Conservation (phyloP, 305 asterid species). For the Fraxinus dipetala region DNA sequence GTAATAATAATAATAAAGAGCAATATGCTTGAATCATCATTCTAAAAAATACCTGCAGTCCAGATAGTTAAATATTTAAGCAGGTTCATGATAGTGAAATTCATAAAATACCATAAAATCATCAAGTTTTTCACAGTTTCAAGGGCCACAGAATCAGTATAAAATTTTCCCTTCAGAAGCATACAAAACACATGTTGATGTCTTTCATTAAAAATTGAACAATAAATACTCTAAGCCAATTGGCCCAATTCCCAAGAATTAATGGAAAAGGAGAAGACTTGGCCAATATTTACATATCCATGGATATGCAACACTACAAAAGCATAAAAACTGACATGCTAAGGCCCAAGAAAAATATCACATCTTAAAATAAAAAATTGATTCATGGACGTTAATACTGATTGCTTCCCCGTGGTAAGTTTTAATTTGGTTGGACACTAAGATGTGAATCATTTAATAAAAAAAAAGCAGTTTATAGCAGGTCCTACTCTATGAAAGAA, state of each 20-base stretch:
- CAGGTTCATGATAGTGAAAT: background rate
- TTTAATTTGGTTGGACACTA: background rate
- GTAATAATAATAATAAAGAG: background rate
- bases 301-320: background rate
- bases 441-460: background rate
- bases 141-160: background rate
- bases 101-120: background rate
- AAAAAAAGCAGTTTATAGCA: background rate
- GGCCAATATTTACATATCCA: background rate
- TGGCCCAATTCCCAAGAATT: background rate
- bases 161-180: background rate
- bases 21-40: background rate
- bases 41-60: background rate
- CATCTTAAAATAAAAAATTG: background rate
- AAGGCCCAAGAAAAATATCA: background rate
- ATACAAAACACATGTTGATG: background rate
- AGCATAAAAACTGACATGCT: no score
- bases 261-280: background rate
- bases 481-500: background rate
- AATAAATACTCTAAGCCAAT: background rate
- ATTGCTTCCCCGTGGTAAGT: background rate
- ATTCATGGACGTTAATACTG: background rate
- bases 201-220: background rate
- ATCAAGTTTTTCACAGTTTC: background rate
- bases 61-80: background rate